Percentiles rank a stretch among this genome's conserved stretches.
These are phyloP conservation scores for Tylopilus vinaceipallidus DNA, from an alignment of 768 basidiomycete species.

Conservation along the genomic window DNA sequence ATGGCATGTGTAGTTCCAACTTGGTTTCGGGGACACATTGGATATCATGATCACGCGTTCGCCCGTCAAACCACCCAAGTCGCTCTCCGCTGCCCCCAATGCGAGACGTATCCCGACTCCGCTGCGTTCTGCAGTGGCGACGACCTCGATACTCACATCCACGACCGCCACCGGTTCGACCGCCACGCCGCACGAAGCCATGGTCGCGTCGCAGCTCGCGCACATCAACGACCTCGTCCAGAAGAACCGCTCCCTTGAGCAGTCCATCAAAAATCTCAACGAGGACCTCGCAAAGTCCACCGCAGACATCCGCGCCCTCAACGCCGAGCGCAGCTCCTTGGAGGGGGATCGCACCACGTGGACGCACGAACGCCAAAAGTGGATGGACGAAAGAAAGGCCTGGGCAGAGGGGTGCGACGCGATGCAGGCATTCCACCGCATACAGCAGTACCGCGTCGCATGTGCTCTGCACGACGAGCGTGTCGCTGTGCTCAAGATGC, in stretches of 20 bases:
- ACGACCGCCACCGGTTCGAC: slow-evolving; percentile 29
- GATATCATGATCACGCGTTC: slow-evolving; percentile 28
- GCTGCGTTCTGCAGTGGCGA: slow-evolving; percentile 22
- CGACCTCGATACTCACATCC: slow-evolving; percentile 27
- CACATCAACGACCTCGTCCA: slow-evolving; percentile 77
- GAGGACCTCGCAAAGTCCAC: slow-evolving; percentile 43
- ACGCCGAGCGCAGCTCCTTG: slow-evolving; percentile 37
- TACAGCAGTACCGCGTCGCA: slow-evolving; percentile 58
- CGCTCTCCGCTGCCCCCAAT: slow-evolving; percentile 7
- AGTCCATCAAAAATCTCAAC: slow-evolving; percentile 52
- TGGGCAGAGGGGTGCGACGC: slow-evolving; percentile 66
- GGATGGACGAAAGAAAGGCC: slow-evolving; percentile 50
- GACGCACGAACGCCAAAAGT: slow-evolving; percentile 34
- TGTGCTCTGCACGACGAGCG: slow-evolving; percentile 56
- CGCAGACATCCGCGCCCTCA: slow-evolving; percentile 33
- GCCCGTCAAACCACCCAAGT: slow-evolving; percentile 23
- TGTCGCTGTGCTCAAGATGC: slow-evolving; percentile 48
- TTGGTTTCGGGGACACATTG: too few species aligned
- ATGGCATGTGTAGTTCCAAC: too few species aligned
- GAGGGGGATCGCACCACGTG: slow-evolving; percentile 28
- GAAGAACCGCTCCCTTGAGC: slow-evolving; percentile 62
- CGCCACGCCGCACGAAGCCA: slow-evolving; percentile 39
- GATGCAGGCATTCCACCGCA: slow-evolving; percentile 59
- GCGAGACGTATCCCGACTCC: slow-evolving; percentile 22
- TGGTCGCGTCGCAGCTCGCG: slow-evolving; percentile 58